Evolutionary conservation across 805 yeast species (phyloP).

Genomic region (Jamesozyma spencerorum): DNA sequence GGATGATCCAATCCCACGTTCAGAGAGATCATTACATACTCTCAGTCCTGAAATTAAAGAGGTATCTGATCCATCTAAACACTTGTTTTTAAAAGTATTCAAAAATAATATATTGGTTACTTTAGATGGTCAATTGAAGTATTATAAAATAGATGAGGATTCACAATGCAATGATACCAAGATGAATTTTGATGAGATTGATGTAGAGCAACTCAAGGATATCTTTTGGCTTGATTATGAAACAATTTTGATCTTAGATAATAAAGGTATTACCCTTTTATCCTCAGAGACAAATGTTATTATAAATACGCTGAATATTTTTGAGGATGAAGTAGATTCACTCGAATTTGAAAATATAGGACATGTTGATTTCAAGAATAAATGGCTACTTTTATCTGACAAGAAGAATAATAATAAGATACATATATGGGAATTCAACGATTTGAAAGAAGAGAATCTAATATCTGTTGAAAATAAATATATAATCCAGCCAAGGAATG

Average conservation of each 20-base stretch:
- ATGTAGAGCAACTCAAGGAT: conserved; percentile 6
- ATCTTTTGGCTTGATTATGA: conserved; percentile 21
- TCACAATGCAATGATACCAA: conserved; percentile 6
- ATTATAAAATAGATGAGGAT: conserved; percentile 6
- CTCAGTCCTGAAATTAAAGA: background rate
- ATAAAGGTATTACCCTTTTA: conserved; percentile 17
- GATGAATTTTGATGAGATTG: background rate
- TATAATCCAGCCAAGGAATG: conserved; percentile 6
- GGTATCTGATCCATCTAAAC: background rate
- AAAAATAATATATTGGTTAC: conserved; percentile 9
- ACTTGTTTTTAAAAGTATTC: conserved; percentile 5
- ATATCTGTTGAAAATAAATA: conserved; percentile 11
- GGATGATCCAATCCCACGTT: no score
- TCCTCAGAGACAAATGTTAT: conserved; percentile 8
- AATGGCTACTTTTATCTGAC: conserved; percentile 20
- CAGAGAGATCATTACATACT: no score
- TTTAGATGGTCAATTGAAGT: conserved; percentile 5
- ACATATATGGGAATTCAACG: conserved; percentile 13
- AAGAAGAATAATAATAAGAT: conserved; percentile 5
- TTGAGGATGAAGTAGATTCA: conserved; percentile 3
- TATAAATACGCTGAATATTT: conserved; percentile 9
- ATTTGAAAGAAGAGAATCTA: conserved; percentile 1
- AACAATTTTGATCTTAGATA: conserved; percentile 15
- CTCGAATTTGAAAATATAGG: conserved; percentile 10
- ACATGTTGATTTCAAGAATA: conserved; percentile 22